A percentile compares a stretch with the other conserved stretches of the same genome.
phyloP scores from a whole-genome alignment of 2,329 filamentous ascomycete genomes.

The Trichoderma harzianum region DNA sequence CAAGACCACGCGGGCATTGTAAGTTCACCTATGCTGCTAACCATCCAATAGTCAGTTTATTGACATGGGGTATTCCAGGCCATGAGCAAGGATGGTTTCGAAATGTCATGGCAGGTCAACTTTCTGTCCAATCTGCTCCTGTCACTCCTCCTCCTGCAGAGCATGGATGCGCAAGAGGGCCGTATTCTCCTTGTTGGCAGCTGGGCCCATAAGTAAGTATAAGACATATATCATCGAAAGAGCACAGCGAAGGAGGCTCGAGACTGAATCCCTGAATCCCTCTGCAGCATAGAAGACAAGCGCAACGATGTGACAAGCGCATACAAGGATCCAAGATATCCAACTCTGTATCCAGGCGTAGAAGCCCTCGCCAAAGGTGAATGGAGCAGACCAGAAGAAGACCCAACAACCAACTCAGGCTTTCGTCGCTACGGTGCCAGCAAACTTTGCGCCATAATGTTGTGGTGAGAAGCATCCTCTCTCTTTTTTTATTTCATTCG shows the following conservation, averaged over 20 bases:
- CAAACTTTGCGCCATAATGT: conserved; percentile 38
- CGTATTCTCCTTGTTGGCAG: conserved; percentile 32
- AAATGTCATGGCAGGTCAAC: conserved; percentile 34
- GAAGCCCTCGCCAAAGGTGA: conserved; percentile 33
- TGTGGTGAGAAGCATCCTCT: conserved; percentile 27
- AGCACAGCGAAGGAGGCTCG: background rate
- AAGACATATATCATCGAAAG: background rate
- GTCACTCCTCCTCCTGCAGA: conserved; percentile 31
- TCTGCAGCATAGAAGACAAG: conserved; percentile 28
- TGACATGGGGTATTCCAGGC: conserved; percentile 18
- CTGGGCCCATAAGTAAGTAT: conserved; percentile 35
- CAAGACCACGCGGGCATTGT: conserved; percentile 28
- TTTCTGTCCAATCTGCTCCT: conserved; percentile 32
- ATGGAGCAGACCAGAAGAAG: conserved; percentile 34
- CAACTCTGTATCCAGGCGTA: conserved; percentile 30
- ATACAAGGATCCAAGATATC: conserved; percentile 26
- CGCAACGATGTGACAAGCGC: conserved; percentile 25
- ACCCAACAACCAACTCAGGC: conserved; percentile 27
- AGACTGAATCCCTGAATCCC: background rate
- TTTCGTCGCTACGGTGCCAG: conserved; percentile 38
- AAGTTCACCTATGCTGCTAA: conserved; percentile 5
- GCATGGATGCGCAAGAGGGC: conserved; percentile 30
- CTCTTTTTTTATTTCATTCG: background rate
- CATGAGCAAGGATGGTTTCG: conserved; percentile 31
- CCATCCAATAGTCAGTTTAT: background rate